A percentile compares a stretch with the other conserved stretches of the same genome.
phyloP scores from a whole-genome alignment of 2,329 filamentous ascomycete species.

The Lecanicillium sp. region DNA sequence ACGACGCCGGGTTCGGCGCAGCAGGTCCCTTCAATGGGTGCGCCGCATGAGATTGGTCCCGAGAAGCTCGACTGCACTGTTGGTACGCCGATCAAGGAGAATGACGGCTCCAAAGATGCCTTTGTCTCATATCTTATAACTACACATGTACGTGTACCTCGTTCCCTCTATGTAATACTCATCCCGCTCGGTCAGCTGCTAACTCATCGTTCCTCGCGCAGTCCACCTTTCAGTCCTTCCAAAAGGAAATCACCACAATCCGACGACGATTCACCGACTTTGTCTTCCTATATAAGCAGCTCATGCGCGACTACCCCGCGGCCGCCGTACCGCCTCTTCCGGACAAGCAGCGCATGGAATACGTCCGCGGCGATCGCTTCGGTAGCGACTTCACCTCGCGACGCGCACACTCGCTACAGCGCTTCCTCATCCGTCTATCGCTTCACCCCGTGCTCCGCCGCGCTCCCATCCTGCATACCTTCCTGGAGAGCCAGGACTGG shows the following conservation, averaged over 20 bases:
- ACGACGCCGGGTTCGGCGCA: not conserved
- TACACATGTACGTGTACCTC: constrained; percentile 57
- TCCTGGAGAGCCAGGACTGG: constrained; percentile 92
- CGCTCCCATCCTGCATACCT: constrained; percentile 74
- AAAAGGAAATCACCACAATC: constrained; percentile 69
- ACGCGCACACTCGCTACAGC: constrained; percentile 81
- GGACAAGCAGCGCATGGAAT: constrained; percentile 99
- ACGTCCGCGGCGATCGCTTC: constrained; percentile 93
- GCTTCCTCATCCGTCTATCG: constrained; percentile 80
- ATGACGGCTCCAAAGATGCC: constrained; percentile 90
- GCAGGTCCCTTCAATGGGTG: constrained; percentile 14
- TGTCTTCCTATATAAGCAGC: constrained; percentile 87
- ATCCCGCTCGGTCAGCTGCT: not conserved
- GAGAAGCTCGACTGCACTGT: constrained; percentile 81
- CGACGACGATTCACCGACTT: constrained; percentile 97
- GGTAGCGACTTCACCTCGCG: constrained; percentile 85
- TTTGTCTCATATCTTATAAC: constrained; percentile 95
- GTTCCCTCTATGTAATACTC: not conserved
- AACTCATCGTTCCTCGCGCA: constrained; percentile 32
- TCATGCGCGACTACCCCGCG: constrained; percentile 80
- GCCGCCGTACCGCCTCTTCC: constrained; percentile 90
- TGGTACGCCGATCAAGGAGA: constrained; percentile 81
- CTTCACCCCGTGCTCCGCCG: constrained; percentile 84
- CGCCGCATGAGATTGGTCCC: constrained; percentile 47
- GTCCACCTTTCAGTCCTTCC: constrained; percentile 93